phyloP scores from a whole-genome alignment of 2,329 filamentous ascomycete species.

The Pseudogymnoascus sp. region DNA sequence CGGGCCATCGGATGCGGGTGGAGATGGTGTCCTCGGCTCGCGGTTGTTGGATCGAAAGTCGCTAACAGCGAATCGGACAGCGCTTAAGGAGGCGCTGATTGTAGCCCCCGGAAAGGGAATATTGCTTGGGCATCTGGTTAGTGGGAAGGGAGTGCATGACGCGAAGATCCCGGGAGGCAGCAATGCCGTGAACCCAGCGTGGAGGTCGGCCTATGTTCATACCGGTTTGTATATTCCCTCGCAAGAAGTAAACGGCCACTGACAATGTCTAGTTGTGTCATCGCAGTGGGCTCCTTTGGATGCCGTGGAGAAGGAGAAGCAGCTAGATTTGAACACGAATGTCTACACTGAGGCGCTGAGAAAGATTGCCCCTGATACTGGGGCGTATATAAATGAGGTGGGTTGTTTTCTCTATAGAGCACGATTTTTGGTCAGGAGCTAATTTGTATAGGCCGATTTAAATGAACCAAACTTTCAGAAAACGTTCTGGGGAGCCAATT shows the following conservation, averaged over 20 bases:
- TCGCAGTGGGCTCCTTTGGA: conserved; percentile 18
- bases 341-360: conserved; percentile 17
- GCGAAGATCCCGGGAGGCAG: conserved; percentile 38
- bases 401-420: conserved; percentile 26
- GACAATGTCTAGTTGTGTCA: conserved; percentile 12
- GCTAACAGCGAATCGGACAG: conserved; percentile 31
- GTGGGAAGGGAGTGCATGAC: conserved; percentile 38
- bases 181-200: conserved; percentile 43
- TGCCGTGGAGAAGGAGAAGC: conserved; percentile 4
- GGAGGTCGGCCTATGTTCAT: conserved; percentile 40
- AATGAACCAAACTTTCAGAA: conserved; percentile 34
- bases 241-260: background rate
- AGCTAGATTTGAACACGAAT: conserved; percentile 15
- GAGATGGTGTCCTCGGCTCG: conserved; percentile 34
- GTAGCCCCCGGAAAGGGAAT: conserved; percentile 27
- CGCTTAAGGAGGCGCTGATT: conserved; percentile 33
- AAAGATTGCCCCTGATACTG: conserved; percentile 21
- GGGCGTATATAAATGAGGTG: conserved; percentile 25
- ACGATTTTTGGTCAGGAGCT: conserved; percentile 29
- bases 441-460: conserved; percentile 40
- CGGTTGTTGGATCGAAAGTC: conserved; percentile 36
- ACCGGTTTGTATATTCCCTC: conserved; percentile 29
- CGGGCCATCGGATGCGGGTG: conserved; percentile 37
- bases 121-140: conserved; percentile 34
- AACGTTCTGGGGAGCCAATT: conserved; percentile 31